Conservation (phyloP, 2,329 filamentous ascomycete genomes). For the Paraconiothyrium brasiliense region DNA sequence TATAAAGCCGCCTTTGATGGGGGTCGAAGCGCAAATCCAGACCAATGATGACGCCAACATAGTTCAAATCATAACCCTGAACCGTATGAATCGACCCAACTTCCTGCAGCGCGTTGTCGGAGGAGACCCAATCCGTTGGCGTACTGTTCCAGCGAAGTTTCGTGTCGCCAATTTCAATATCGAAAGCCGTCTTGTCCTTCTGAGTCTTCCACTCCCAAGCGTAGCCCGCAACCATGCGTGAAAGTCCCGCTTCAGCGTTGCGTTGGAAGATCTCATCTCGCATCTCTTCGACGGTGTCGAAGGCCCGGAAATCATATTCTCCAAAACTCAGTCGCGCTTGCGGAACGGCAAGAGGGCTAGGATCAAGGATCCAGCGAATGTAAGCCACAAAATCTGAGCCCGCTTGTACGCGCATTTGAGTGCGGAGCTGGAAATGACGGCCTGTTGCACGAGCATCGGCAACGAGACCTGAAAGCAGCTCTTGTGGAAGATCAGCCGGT, state of each 20-base stretch:
- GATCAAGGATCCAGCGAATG: slow-evolving; percentile 22
- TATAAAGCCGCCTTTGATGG: no score
- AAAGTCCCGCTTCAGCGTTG: slow-evolving; percentile 23
- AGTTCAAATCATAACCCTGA: no score
- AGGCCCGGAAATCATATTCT: no score
- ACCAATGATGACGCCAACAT: no score
- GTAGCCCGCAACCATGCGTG: slow-evolving; percentile 24
- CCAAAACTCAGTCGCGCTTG: not conserved
- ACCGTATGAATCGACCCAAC: no score
- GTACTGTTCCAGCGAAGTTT: not conserved
- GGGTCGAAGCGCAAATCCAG: no score
- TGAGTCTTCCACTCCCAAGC: slow-evolving; percentile 24
- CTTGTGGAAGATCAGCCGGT: no score
- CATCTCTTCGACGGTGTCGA: no score
- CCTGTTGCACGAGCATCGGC: slow-evolving; percentile 22
- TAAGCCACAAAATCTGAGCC: slow-evolving; percentile 24
- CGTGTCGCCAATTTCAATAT: slow-evolving; percentile 22
- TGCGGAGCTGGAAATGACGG: slow-evolving; percentile 24
- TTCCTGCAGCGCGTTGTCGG: no score
- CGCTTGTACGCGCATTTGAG: slow-evolving; percentile 24
- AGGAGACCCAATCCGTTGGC: no score
- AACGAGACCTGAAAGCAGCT: not conserved
- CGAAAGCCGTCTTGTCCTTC: slow-evolving; percentile 23
- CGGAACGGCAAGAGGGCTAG: slow-evolving; percentile 18
- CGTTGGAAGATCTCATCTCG: slow-evolving; percentile 11